phyloP scores from a whole-genome alignment of 2,329 filamentous ascomycete genomes.

The Gnomoniopsis smithogilvyi region DNA sequence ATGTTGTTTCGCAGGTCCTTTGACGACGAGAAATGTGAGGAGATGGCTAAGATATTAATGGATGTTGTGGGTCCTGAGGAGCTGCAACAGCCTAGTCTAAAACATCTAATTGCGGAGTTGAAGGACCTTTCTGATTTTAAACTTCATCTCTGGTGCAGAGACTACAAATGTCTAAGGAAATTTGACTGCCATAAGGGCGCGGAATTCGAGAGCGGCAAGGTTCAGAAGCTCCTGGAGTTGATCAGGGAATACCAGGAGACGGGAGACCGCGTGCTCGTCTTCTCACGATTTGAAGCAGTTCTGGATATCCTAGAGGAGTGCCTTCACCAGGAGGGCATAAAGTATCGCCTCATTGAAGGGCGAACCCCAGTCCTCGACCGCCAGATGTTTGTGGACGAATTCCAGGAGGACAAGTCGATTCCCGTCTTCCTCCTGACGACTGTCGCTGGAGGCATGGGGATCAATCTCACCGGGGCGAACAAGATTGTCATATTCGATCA shows the following conservation, averaged over 20 bases:
- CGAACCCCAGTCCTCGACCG: constrained; percentile 77
- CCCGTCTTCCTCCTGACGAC: constrained; percentile 92
- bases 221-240: constrained; percentile 74
- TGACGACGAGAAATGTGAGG: constrained; percentile 66
- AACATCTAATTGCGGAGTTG: constrained; percentile 54
- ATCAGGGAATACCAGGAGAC: constrained; percentile 70
- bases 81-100: constrained; percentile 48
- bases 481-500: constrained; percentile 98
- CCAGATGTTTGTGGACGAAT: constrained; percentile 84
- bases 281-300: constrained; percentile 89
- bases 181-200: constrained; percentile 53
- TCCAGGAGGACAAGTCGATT: constrained; percentile 71
- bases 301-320: constrained; percentile 88
- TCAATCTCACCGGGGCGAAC: constrained; percentile 93
- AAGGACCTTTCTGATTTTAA: constrained; percentile 61
- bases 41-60: constrained; percentile 76
- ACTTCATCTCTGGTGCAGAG: constrained; percentile 62
- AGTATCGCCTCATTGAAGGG: constrained; percentile 84
- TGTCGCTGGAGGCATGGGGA: constrained; percentile 91
- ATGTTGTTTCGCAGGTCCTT: constrained; percentile 83
- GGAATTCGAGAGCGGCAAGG: constrained; percentile 72
- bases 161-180: constrained; percentile 51
- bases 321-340: constrained; percentile 67
- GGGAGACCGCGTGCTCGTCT: constrained; percentile 84
- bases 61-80: constrained; percentile 60